Percentiles rank a stretch among this genome's conserved stretches.
These are phyloP conservation scores for Globisporangium splendens DNA, from an alignment of 352 stramenopile species.

Conservation along the genomic window DNA sequence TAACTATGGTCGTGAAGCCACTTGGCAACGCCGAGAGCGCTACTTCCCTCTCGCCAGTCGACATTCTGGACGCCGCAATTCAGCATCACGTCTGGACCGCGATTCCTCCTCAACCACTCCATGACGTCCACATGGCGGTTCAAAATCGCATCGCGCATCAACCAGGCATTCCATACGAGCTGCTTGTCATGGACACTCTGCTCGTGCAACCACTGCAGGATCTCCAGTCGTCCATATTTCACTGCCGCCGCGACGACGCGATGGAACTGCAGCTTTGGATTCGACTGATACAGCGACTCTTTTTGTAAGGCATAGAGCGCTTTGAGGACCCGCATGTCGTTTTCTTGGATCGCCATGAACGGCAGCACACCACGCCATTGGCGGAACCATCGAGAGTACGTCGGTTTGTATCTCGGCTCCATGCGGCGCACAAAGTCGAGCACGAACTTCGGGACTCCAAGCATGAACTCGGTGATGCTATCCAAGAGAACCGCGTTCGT, in stretches of 20 bases:
- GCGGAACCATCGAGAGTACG: slow-evolving; percentile 5
- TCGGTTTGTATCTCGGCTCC: slow-evolving; percentile 7
- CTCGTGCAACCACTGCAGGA: slow-evolving; percentile 5
- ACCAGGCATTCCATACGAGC: slow-evolving; percentile 1
- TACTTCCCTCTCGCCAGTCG: slow-evolving; percentile 1
- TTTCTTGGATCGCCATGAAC: slow-evolving; percentile 9
- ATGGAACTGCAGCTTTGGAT: slow-evolving; percentile 9
- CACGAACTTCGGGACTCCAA: not conserved
- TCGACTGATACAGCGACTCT: not conserved
- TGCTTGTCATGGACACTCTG: not conserved
- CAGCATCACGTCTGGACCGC: not conserved
- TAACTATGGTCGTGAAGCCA: slow-evolving; percentile 5
- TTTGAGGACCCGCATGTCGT: slow-evolving; percentile 1
- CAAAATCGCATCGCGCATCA: slow-evolving; percentile 10
- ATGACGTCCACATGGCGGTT: slow-evolving; percentile 8
- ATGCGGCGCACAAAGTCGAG: slow-evolving; percentile 1
- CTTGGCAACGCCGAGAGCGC: not conserved
- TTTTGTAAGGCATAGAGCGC: slow-evolving; percentile 4
- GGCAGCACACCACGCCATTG: slow-evolving; percentile 10
- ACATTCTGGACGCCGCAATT: slow-evolving; percentile 3
- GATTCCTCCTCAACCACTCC: slow-evolving; percentile 1
- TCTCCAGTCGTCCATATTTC: slow-evolving; percentile 6
- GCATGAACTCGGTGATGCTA: not conserved
- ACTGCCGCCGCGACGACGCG: slow-evolving; percentile 6
- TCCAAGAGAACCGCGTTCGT: slow-evolving; percentile 7